These are phyloP conservation scores for Colletotrichum cordylinicola DNA, from an alignment of 2,329 filamentous ascomycete species.

Conservation along the genomic window DNA sequence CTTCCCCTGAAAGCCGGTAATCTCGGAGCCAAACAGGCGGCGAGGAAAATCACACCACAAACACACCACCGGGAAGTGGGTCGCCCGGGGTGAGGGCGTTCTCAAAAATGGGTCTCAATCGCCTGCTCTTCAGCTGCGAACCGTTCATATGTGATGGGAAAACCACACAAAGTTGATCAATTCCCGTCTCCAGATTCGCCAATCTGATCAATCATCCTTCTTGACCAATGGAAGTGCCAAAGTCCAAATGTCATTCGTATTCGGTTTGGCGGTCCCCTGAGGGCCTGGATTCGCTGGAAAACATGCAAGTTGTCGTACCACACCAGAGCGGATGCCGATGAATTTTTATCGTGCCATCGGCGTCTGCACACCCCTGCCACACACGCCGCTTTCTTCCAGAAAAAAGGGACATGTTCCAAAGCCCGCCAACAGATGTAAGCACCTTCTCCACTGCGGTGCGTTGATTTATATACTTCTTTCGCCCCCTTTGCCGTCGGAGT, in stretches of 20 bases:
- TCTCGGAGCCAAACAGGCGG: background rate
- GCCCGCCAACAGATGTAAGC: background rate
- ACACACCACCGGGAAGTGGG: constrained; percentile 20
- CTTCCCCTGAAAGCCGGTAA: constrained; percentile 11
- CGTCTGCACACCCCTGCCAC: constrained; percentile 8
- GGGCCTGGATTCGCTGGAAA: background rate
- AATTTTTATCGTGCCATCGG: constrained; percentile 16
- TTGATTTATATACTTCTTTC: background rate
- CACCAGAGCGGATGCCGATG: constrained; percentile 14
- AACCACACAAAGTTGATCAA: background rate
- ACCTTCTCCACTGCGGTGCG: background rate
- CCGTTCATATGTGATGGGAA: background rate
- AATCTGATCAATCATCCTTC: background rate
- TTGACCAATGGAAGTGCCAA: background rate
- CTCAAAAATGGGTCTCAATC: background rate
- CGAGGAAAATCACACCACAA: constrained; percentile 18
- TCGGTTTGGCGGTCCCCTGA: background rate
- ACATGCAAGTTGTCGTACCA: constrained; percentile 15
- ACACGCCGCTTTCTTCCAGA: background rate
- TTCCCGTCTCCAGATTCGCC: constrained; percentile 2
- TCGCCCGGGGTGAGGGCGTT: constrained; percentile 5
- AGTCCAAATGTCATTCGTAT: constrained; percentile 9
- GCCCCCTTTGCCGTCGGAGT: background rate
- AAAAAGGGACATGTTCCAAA: constrained; percentile 1
- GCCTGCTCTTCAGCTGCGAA: background rate